Evolutionary conservation across 2,329 filamentous ascomycete species (phyloP).

Genomic region (Hypoxylon sp.): DNA sequence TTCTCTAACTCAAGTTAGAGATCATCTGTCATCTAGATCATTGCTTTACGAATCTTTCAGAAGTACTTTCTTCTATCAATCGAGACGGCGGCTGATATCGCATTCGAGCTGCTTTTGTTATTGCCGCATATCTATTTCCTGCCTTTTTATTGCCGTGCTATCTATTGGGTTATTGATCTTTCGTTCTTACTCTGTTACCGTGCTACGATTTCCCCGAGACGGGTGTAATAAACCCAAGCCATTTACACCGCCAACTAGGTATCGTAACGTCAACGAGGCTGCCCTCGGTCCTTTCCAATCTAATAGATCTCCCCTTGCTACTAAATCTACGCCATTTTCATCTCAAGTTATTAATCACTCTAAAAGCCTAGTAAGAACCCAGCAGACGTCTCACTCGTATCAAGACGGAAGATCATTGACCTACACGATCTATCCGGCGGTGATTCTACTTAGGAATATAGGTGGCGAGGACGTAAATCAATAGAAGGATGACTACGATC

Average conservation of each 20-base stretch:
- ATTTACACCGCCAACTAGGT: neutral
- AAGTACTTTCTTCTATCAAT: conserved; percentile 42
- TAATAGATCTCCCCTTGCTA: neutral
- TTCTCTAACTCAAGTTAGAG: conserved; percentile 23
- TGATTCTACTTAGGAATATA: neutral
- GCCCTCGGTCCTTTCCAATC: neutral
- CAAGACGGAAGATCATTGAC: neutral
- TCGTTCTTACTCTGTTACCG: conserved; percentile 5
- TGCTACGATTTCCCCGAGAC: neutral
- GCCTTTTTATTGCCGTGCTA: conserved; percentile 1
- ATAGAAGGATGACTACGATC: neutral
- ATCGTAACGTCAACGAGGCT: neutral
- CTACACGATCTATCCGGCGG: neutral
- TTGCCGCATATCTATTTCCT: conserved; percentile 19
- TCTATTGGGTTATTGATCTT: neutral
- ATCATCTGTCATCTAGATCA: conserved; percentile 40
- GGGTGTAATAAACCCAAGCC: neutral
- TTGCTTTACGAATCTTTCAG: conserved; percentile 39
- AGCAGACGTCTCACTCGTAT: neutral
- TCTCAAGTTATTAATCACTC: neutral
- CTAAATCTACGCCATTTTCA: neutral
- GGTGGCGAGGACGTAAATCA: neutral
- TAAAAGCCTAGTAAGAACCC: neutral
- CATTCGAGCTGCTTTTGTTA: conserved; percentile 29
- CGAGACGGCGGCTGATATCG: conserved; percentile 36